These are phyloP conservation scores for Arachis monticola DNA, from an alignment of 331 rosid genomes.

Conservation along the genomic window DNA sequence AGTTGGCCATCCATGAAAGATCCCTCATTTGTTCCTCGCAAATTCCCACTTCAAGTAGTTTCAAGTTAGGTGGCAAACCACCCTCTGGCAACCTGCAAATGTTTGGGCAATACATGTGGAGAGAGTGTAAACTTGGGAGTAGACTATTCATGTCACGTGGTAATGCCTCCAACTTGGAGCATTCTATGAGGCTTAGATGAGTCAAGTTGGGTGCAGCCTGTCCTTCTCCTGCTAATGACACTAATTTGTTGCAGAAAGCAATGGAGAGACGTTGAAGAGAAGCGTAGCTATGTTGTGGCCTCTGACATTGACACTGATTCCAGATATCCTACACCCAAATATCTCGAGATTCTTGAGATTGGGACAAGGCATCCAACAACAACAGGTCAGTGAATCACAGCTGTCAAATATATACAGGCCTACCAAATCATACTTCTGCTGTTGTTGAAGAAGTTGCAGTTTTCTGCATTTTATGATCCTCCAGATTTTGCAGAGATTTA, in stretches of 20 bases:
- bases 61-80: too few relatives aligned
- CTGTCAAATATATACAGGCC: background rate
- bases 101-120: background rate
- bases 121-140: background rate
- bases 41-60: too few relatives aligned
- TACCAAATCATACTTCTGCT: background rate
- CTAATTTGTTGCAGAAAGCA: too few relatives aligned
- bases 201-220: too few relatives aligned
- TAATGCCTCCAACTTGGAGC: background rate
- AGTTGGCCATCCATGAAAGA: too few relatives aligned
- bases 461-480: too few relatives aligned
- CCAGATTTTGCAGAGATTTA: background rate
- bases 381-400: constrained; percentile 8
- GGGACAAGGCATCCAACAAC: background rate
- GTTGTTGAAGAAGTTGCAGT: background rate
- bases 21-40: too few relatives aligned
- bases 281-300: background rate
- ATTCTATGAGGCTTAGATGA: too few relatives aligned
- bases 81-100: background rate
- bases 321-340: background rate
- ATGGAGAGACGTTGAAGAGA: background rate
- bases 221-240: too few relatives aligned
- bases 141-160: background rate
- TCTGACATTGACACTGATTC: background rate
- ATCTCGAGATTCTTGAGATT: too few relatives aligned